Evolutionary conservation across 1,139 yeast species (phyloP).

Genomic region (Ogataea hybrid): DNA sequence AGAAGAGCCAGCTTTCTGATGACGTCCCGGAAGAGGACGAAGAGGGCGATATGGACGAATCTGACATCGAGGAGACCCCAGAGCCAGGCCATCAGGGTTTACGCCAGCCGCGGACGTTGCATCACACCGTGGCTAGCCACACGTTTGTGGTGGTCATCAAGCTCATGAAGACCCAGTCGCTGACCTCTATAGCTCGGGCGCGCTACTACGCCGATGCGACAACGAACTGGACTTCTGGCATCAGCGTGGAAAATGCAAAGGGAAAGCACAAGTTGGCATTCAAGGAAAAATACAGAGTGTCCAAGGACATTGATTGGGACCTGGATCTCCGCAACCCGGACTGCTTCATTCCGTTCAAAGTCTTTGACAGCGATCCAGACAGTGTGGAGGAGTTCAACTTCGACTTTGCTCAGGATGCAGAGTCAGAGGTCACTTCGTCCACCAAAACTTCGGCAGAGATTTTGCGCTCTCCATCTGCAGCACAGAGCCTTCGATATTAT

Average conservation of each 20-base stretch:
- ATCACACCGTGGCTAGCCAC: constrained; percentile 30
- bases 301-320: constrained; percentile 32
- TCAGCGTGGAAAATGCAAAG: constrained; percentile 21
- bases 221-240: constrained; percentile 30
- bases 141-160: constrained; percentile 32
- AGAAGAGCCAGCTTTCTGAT: constrained; percentile 22
- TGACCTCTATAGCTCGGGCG: constrained; percentile 28
- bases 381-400: constrained; percentile 21
- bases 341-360: constrained; percentile 32
- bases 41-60: constrained; percentile 17
- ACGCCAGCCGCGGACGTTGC: constrained; percentile 3
- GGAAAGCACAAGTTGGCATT: constrained; percentile 25
- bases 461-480: constrained; percentile 22
- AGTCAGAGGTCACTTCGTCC: constrained; percentile 15
- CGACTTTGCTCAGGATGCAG: constrained; percentile 18
- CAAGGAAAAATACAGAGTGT: constrained; percentile 31
- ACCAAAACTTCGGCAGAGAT: constrained; percentile 15
- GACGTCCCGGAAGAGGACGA: constrained; percentile 25
- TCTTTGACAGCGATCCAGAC: constrained; percentile 12
- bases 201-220: constrained; percentile 29
- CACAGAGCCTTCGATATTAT: constrained; percentile 27
- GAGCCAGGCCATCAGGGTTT: background rate
- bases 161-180: constrained; percentile 24
- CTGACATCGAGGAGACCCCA: constrained; percentile 5
- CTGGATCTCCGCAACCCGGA: constrained; percentile 31